Conservation (phyloP, 495 filamentous ascomycete species). For the Penicillium waksmanii region DNA sequence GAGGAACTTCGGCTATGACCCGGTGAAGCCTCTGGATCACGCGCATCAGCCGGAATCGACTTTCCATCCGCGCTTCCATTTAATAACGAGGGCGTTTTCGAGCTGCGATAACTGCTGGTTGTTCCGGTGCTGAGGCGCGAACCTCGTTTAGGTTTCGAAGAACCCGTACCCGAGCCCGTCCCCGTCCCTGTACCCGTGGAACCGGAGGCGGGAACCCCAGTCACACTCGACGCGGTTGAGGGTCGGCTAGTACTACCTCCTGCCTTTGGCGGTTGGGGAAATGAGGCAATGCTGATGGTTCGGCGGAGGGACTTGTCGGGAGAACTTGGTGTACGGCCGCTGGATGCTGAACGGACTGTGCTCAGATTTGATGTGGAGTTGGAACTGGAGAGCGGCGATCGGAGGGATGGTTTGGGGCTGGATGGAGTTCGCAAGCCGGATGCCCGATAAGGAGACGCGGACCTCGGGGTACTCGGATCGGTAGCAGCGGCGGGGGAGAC, state of each 20-base stretch:
- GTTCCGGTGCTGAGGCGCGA: conserved; percentile 47
- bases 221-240: conserved; percentile 45
- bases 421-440: conserved; percentile 69
- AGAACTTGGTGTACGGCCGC: conserved; percentile 39
- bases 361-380: conserved; percentile 45
- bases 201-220: conserved; percentile 32
- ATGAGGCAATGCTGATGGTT: conserved; percentile 87
- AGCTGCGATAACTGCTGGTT: conserved; percentile 52
- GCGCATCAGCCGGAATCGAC: conserved; percentile 61
- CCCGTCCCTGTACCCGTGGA: conserved; percentile 16
- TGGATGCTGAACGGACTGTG: conserved; percentile 46
- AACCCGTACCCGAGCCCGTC: conserved; percentile 9
- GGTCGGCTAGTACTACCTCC: conserved; percentile 46
- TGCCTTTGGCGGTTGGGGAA: conserved; percentile 83
- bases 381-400: conserved; percentile 48
- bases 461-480: conserved; percentile 38
- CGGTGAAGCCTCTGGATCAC: conserved; percentile 78
- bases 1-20: conserved; percentile 87
- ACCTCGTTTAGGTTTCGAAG: conserved; percentile 35
- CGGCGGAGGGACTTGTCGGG: conserved; percentile 73
- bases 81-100: conserved; percentile 71
- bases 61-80: conserved; percentile 78
- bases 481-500: conserved; percentile 45
- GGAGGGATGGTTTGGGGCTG: conserved; percentile 56
- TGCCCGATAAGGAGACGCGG: conserved; percentile 45